Base-by-base conservation (phyloP, 2,329 filamentous ascomycete genomes). In the Colletotrichum caudatum region DNA sequence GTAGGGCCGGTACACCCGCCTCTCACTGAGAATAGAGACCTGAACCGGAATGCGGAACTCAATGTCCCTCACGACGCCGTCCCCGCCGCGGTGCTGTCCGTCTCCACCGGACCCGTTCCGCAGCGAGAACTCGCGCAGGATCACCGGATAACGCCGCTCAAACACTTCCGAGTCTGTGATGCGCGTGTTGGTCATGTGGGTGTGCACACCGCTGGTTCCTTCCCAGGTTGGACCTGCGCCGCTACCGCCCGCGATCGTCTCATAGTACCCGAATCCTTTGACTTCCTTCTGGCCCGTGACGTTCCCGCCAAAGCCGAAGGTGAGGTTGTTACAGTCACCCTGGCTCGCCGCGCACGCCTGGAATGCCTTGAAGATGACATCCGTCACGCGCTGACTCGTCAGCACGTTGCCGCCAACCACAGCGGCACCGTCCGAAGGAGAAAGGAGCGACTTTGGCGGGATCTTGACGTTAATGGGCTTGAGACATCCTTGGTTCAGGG, bases 311-410 rank as follows among this genome's bases (percentile, higher is more conserved):
- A 94, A 94, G 62, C 93, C 93, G 76, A 96, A 95, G 0, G 93
- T 95, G 11, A 96, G 85, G 77, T 95, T 96, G 80, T 95, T 95
- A 78, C 91, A 93, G 80, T 93, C 92, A 16, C 93, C 93, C 76
- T 95, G 93, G 11, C 88, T 91, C 16, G 93, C 93, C 3, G 93
- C 93, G 74, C 92, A 94, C 1, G 93, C 93, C 69, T 89, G 86
- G 84, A 95, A 95, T 1, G 93, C 93, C 77, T 92, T 93, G 75
- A 84, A 81, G 44, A 84, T 82, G 53, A 84, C 83, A 65, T 84
- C 83, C 1, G 82, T 84, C 64, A 84, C 82, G 20, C 83, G 80
- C 71, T 84, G 83, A 64, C 80, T 82, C 1, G 83, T 84, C 14
- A 84, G 80, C 0, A 95, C 93, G 76, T 95, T 96, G 51, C 93